Conservation (phyloP, 805 yeast species). For the Wickerhamomyces subpelliculosus region DNA sequence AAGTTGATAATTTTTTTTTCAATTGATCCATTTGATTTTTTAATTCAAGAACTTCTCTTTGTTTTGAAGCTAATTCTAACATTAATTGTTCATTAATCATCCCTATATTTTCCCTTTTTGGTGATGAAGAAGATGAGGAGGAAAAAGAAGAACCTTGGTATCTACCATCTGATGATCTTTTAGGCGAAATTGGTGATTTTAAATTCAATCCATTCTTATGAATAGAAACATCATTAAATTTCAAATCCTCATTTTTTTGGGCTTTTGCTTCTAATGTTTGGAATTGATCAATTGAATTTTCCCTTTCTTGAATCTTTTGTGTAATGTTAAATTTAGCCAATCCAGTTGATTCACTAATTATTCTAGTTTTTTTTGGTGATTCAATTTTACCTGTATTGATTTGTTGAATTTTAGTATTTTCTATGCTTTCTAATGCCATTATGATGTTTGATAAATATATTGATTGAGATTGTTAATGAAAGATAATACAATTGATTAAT, state of each 20-base stretch:
- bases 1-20: conserved; percentile 30
- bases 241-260: too few species aligned
- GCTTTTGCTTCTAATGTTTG: background rate
- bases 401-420: conserved; percentile 1
- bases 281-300: background rate
- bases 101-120: background rate
- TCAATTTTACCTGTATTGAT: background rate
- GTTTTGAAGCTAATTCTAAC: conserved; percentile 41
- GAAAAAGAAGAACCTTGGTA: background rate
- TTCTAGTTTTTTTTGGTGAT: conserved; percentile 25
- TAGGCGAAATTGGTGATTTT: background rate
- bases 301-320: conserved; percentile 4
- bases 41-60: conserved; percentile 43
- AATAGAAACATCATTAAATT: too few species aligned
- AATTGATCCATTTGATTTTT: conserved; percentile 31
- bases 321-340: conserved; percentile 33
- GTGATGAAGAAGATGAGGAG: background rate
- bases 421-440: background rate
- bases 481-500: too few species aligned
- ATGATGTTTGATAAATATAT: background rate
- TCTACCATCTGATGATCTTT: background rate
- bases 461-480: too few species aligned
- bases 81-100: conserved; percentile 20
- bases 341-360: conserved; percentile 46
- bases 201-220: background rate